Evolutionary conservation across 129 eudicot genomes (phyloP).

Genomic region (Flaveria bidentis): DNA sequence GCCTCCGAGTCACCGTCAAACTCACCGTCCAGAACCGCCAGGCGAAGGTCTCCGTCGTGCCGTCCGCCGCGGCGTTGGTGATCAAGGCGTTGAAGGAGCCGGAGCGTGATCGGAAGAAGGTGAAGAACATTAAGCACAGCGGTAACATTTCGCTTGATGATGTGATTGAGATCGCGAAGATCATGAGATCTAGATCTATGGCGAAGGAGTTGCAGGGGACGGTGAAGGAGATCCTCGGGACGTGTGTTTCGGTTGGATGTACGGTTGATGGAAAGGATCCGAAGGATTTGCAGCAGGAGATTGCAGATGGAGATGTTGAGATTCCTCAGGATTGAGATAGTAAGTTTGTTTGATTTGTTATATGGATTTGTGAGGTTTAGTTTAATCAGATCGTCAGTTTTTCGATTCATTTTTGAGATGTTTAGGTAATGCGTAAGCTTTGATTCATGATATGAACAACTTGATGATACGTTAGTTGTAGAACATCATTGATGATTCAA

Average conservation of each 20-base stretch:
- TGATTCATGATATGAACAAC: background rate
- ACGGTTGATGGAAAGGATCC: conserved; percentile 71
- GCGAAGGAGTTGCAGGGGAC: conserved; percentile 67
- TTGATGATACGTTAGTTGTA: background rate
- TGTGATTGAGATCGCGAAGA: conserved; percentile 66
- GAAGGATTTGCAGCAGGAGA: conserved; percentile 67
- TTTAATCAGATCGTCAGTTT: background rate
- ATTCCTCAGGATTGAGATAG: conserved; percentile 50
- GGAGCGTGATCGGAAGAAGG: conserved; percentile 69
- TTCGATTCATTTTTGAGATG: background rate
- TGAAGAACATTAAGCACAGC: conserved; percentile 61
- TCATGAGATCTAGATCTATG: conserved; percentile 65
- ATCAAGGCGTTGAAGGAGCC: conserved; percentile 82
- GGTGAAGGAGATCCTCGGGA: conserved; percentile 66
- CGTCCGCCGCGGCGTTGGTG: conserved; percentile 80
- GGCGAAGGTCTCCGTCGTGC: conserved; percentile 83
- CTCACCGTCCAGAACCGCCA: conserved; percentile 86
- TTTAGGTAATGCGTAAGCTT: background rate
- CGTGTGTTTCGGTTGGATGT: conserved; percentile 71
- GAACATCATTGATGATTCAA: background rate
- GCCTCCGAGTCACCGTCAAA: conserved; percentile 81
- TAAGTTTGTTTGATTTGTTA: background rate
- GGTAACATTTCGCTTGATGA: conserved; percentile 67
- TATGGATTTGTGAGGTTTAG: conserved; percentile 10
- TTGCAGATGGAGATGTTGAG: conserved; percentile 62